Evolutionary conservation across 345 rosid genomes (phyloP).

Genomic region (Salix suchowensis): DNA sequence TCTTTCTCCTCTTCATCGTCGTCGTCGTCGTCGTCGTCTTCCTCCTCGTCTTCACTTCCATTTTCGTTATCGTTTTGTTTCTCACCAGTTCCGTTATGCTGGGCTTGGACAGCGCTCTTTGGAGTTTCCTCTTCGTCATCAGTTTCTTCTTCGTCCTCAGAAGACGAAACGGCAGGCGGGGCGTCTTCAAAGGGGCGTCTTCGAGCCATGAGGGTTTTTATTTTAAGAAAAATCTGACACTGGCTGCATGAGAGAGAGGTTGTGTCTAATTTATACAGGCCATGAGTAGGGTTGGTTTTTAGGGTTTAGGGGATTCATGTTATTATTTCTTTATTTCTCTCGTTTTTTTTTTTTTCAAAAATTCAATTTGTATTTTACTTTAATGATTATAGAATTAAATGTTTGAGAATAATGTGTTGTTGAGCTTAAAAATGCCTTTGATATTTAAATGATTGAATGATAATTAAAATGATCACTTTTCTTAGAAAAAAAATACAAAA

Average conservation of each 20-base stretch:
- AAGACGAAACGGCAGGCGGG: conserved; percentile 32
- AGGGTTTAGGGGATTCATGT: not conserved
- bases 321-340: not conserved
- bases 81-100: not conserved
- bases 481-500: too few species aligned
- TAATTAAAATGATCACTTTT: not conserved
- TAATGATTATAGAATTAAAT: not conserved
- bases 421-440: too few species aligned
- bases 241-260: not conserved
- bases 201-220: conserved; percentile 17
- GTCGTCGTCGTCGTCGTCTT: not conserved
- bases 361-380: too few species aligned
- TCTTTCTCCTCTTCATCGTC: not conserved
- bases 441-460: not conserved
- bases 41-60: not conserved
- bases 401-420: not conserved
- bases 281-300: too few species aligned
- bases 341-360: not conserved
- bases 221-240: not conserved
- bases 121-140: not conserved
- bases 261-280: not conserved
- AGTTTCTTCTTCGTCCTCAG: conserved; percentile 16
- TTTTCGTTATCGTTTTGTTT: conserved; percentile 13
- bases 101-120: not conserved
- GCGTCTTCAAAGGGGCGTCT: conserved; percentile 25